Base-by-base conservation (phyloP, 495 filamentous ascomycete species). In the Aspergillus nanangensis region DNA sequence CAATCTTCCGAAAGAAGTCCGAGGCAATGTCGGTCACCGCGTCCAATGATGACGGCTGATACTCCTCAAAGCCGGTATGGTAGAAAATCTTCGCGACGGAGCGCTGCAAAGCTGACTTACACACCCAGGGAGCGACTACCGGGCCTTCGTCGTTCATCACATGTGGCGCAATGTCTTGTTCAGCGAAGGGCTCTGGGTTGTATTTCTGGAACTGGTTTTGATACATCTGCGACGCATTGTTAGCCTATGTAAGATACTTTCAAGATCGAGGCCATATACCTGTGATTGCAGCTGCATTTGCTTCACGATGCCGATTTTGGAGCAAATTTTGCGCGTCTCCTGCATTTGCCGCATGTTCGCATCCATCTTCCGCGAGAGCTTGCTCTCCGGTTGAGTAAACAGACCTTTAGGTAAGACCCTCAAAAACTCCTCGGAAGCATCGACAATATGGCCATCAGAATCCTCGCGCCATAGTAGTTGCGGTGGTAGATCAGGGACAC, bases 281-380 rank as follows among this genome's bases (percentile, higher is more conserved):
- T 96, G 93, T 36, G 90, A 86, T 58, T 99, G 94, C 23, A 96
- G 74, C 62, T 97, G 94, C 93, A 99, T 99, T 71, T 99, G 93
- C 74, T 97, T 99, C 61, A 99, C 90, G 47, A 99, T 86, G 22
- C 88, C 83, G 58, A 97, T 91, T 65, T 97, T 97, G 3, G 90
- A 90, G 60, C 88, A 94, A 9, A 99, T 78, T 62, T 96, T 97
- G 53, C 94, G 76, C 0, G 93, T 97, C 47, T 96, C 92, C 63
- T 99, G 93, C 83, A 97, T 90, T 58, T 96, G 90, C 31, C 80
- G 79, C 72, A 97, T 86, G 55, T 99, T 99, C 41, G 81, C 81
- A 49, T 95, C 87, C 57, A 99, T 79, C 61, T 82, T 91, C 41
- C 75, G 75, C n/a, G 86, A 79, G 20, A 99, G 61, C 37, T 68